Conservation (phyloP, 2,329 filamentous ascomycete species). For the Claviceps monticola region DNA sequence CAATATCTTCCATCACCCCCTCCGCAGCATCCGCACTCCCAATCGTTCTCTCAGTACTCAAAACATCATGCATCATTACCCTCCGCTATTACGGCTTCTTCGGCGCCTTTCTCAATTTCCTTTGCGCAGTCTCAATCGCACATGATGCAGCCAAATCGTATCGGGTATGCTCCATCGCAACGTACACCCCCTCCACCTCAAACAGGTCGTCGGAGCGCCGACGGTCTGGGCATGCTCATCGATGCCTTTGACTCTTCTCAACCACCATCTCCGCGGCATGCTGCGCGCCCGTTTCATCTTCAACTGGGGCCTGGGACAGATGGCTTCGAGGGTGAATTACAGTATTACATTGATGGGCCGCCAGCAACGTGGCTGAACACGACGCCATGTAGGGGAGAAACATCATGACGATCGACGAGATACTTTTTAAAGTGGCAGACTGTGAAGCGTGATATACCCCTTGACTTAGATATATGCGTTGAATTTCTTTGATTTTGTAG, state of each 20-base stretch:
- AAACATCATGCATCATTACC: conserved; percentile 9
- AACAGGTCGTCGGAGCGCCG: conserved; percentile 11
- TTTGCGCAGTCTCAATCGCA: conserved; percentile 8
- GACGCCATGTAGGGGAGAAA: neutral
- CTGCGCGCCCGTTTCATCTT: conserved; percentile 3
- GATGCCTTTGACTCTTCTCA: conserved; percentile 24
- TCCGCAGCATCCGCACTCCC: conserved; percentile 5
- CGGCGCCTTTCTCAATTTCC: conserved; percentile 11
- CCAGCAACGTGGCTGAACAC: conserved; percentile 6
- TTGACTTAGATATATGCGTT: too few species aligned
- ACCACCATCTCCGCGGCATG: conserved; percentile 8
- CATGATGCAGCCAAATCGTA: conserved; percentile 3
- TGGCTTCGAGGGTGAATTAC: conserved; percentile 32
- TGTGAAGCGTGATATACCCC: too few species aligned
- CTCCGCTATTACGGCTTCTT: conserved; percentile 8
- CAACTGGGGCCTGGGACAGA: conserved; percentile 24
- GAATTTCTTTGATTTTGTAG: too few species aligned
- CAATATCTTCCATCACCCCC: conserved; percentile 4
- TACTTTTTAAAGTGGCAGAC: too few species aligned
- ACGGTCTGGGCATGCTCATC: conserved; percentile 28
- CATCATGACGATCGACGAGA: neutral
- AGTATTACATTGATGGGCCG: conserved; percentile 28
- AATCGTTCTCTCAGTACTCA: conserved; percentile 2
- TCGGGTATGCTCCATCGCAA: conserved; percentile 7
- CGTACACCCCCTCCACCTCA: conserved; percentile 2